phyloP scores from a whole-genome alignment of 345 rosid genomes.

The Salix dunnii region DNA sequence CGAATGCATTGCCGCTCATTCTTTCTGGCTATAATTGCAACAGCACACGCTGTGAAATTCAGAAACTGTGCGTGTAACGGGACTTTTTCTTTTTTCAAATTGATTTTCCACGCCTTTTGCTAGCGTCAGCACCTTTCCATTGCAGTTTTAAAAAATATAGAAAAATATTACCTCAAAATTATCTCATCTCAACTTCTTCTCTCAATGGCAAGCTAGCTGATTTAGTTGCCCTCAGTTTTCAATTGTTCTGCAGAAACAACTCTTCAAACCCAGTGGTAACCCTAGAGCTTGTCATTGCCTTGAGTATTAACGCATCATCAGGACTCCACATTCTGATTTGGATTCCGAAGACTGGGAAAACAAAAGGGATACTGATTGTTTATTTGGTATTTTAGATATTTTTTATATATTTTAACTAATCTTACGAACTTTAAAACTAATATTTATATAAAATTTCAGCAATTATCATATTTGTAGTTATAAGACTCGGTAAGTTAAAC shows the following conservation, averaged over 20 bases:
- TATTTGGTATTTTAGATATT: rapidly evolving
- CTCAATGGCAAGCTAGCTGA: too few species aligned
- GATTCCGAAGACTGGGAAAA: background rate
- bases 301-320: background rate
- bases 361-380: background rate
- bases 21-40: background rate
- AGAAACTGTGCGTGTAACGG: background rate
- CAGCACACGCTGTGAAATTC: background rate
- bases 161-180: too few species aligned
- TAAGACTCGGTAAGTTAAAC: background rate
- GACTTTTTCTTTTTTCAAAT: background rate
- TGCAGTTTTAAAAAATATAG: background rate
- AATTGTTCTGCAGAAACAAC: too few species aligned
- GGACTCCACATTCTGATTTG: background rate
- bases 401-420: rapidly evolving
- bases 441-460: rapidly evolving
- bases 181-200: too few species aligned
- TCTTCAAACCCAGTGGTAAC: background rate
- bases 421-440: rapidly evolving
- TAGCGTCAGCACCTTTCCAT: background rate
- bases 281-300: too few species aligned
- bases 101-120: background rate
- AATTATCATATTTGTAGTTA: too few species aligned
- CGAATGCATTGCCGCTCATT: background rate
- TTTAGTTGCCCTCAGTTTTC: too few species aligned